These are phyloP conservation scores for Boletus reticulatus DNA, from an alignment of 768 basidiomycete genomes.

Conservation along the genomic window DNA sequence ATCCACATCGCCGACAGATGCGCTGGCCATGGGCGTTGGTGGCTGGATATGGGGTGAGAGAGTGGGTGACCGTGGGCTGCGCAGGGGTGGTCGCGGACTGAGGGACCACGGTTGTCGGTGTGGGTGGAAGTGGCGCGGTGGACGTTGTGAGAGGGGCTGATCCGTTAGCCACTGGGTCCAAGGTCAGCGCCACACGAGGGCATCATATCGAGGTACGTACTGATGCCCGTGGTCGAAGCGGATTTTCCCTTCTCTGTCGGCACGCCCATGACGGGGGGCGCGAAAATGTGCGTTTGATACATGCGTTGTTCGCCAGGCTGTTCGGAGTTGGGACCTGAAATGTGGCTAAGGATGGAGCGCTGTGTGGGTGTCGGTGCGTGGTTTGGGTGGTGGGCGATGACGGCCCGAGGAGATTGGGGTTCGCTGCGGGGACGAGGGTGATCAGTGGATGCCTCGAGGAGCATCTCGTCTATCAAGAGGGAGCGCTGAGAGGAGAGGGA, in stretches of 20 bases:
- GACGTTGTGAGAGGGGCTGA: conserved; percentile 19
- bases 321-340: conserved; percentile 20
- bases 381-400: conserved; percentile 29
- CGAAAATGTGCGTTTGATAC: conserved; percentile 69
- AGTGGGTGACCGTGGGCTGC: not conserved
- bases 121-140: conserved; percentile 13
- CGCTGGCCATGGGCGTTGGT: conserved; percentile 64
- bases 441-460: conserved; percentile 43
- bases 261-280: conserved; percentile 70
- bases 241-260: conserved; percentile 65
- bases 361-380: conserved; percentile 15
- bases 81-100: not conserved
- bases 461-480: conserved; percentile 46
- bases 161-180: conserved; percentile 18
- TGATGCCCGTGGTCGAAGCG: conserved; percentile 17
- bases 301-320: conserved; percentile 39
- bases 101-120: conserved; percentile 9
- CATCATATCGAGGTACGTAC: conserved; percentile 17
- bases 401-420: conserved; percentile 30
- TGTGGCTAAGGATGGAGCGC: conserved; percentile 22
- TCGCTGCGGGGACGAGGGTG: conserved; percentile 34
- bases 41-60: conserved; percentile 25
- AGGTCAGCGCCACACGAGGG: conserved; percentile 13
- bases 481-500: conserved; percentile 37
- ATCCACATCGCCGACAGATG: conserved; percentile 74